Evolutionary conservation across 1,284 basidiomycete species (phyloP), one percentile per base, ranked within the genome.

Genomic region (Pascua sp.): DNA sequence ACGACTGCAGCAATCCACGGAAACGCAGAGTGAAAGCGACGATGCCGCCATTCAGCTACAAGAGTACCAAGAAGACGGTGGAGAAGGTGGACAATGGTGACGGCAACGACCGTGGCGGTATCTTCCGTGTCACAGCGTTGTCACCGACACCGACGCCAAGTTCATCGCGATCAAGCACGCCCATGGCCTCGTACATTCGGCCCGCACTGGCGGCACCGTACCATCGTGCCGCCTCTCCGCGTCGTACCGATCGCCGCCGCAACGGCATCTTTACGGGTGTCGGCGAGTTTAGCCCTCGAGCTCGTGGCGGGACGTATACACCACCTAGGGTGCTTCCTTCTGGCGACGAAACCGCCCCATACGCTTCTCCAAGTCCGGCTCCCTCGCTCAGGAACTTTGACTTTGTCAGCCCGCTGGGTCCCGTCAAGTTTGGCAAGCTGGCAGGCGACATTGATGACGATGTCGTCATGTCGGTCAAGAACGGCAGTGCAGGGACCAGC

Each of bases 321-420:
- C 72, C 73, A 1, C 72, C 71, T 1, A 61, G 71, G 2, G 69
- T 70, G 12, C 52, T 74, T 15, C 70, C 73, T 2, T 71, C 67
- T 0, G 72, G 71, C 1, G 72, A 74, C 49, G 73, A 76, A 44
- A 73, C 69, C 0, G 72, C 71, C 11, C 67, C 67, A 2, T 52
- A 50, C 39, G 48, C 58, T n/a, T 48, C 53, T 36, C 53, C 49
- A 11, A 60, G 42, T 38, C 61, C 49, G 38, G 65, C 40, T 55
- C 68, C 70, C 0, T 63, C 65, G 0, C 44, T 67, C 8, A 62
- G 60, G 32, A 66, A 55, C 16, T 76, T 76, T 43, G 74, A 75
- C 49, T 76, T 76, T 55, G 68, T 72, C 44, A 70, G 67, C 17
- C 73, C 73, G 0, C 55, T 75, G 0, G 68, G 70, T 16, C 67